Base-by-base conservation (phyloP, 83 land plant species). In the Picea abies region DNA sequence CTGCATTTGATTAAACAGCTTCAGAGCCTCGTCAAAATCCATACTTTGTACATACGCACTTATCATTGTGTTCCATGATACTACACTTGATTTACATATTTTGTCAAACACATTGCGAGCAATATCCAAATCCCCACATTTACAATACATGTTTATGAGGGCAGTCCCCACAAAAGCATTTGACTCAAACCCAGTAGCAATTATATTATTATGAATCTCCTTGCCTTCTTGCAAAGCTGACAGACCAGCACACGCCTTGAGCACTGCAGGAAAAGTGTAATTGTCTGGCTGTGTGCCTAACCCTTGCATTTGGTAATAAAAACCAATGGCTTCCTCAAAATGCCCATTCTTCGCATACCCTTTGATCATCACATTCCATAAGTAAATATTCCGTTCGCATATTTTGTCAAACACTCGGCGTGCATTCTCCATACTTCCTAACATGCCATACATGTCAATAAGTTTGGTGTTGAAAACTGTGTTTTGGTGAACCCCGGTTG, bases 61-160 rank as follows among this genome's bases (percentile, higher is more conserved):
- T 41, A 90, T 90, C 87, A 90, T 86, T 69, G 90, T 70, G 52
- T 87, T 93, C 93, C 93, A 89, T 9, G 90, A 87, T 3, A 90
- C 81, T n/a, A 87, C 63, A n/a, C 78, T 84, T 72, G 83, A 85
- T 9, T 67, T 81, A 17, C 86, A 76, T 83, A 92, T 83, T 87
- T 23, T 63, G 60, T 88, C 89, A 81, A 93, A 93, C 82, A 91
- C 76, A 37, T 80, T 79, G 78, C 89, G 62, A 12, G 93, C 93
- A 63, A 80, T 70, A 35, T 32, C 32, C 66, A 89, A 26, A 37
- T 82, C 80, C n/a, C 90, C 88, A 47, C 66, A 84, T 81, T 89
- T 90, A 3, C 84, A 85, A 81, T 93, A 93, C 83, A 93, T 81
- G 0, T 25, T 83, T 5, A 91, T 77, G 15, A 91, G 70, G 0